These are phyloP conservation scores for Aspergillus niger DNA, from an alignment of 2,329 filamentous ascomycete genomes.

Conservation along the genomic window DNA sequence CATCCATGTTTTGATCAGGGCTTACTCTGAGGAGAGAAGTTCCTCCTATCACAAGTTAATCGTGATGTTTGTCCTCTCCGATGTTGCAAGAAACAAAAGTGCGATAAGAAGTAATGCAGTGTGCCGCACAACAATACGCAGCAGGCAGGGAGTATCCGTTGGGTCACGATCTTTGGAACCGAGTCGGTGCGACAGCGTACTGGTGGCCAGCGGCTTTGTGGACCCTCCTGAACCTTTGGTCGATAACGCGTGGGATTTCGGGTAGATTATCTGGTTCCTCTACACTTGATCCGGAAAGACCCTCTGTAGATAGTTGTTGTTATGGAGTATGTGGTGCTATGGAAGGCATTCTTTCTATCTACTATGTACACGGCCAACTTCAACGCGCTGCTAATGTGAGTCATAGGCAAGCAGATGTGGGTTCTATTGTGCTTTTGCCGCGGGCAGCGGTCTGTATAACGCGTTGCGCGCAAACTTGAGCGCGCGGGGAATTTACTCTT, in stretches of 20 bases:
- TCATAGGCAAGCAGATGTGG: not conserved
- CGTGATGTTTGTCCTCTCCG: not conserved
- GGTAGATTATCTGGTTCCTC: not conserved
- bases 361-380: not conserved
- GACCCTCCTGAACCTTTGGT: not conserved
- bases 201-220: not conserved
- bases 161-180: not conserved
- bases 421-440: not conserved
- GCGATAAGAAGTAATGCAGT: not conserved
- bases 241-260: not conserved
- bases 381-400: not conserved
- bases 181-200: slow-evolving; percentile 1
- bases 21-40: not conserved
- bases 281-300: no score
- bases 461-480: not conserved
- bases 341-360: not conserved
- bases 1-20: not conserved
- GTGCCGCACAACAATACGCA: not conserved
- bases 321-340: no score
- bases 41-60: not conserved
- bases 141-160: not conserved
- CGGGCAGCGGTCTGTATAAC: not conserved
- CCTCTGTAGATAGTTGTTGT: no score
- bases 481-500: not conserved
- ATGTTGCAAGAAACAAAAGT: not conserved